phyloP scores from a whole-genome alignment of 208 protist genomes.

The Jaenimonas drosophilae region DNA sequence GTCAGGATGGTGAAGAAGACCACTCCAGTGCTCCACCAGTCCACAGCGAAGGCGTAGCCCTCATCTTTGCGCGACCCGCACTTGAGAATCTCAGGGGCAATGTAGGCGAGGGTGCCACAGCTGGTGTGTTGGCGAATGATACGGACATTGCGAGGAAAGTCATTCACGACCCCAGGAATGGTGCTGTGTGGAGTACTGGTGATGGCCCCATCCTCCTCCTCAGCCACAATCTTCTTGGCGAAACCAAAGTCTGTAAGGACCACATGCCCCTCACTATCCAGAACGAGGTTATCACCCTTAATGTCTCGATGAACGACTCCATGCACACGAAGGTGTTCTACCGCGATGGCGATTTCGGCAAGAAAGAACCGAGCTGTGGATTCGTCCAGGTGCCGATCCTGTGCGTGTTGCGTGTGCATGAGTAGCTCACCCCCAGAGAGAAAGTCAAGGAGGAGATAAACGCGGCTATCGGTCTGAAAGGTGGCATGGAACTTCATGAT shows the following conservation, averaged over 20 bases:
- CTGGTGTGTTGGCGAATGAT: constrained; percentile 48
- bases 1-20: constrained; percentile 69
- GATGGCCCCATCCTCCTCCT: constrained; percentile 35
- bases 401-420: constrained; percentile 66
- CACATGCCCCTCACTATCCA: constrained; percentile 67
- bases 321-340: constrained; percentile 69
- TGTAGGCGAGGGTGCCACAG: constrained; percentile 87
- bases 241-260: constrained; percentile 85
- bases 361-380: constrained; percentile 75
- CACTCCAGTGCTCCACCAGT: constrained; percentile 81
- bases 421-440: constrained; percentile 92
- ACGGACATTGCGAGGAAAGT: too few species aligned
- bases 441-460: constrained; percentile 90
- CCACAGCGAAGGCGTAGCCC: constrained; percentile 64
- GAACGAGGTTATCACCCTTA: constrained; percentile 84
- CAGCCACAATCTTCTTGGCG: constrained; percentile 42
- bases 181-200: constrained; percentile 25
- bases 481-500: constrained; percentile 74
- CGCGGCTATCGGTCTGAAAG: constrained; percentile 77
- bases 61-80: constrained; percentile 5
- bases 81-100: constrained; percentile 75
- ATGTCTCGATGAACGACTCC: constrained; percentile 83
- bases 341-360: constrained; percentile 80
- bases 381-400: constrained; percentile 41
- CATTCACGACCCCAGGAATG: constrained; percentile 18